Base-by-base conservation (phyloP, 306 rosid species). In the Amphicarpaea edgeworthii region DNA sequence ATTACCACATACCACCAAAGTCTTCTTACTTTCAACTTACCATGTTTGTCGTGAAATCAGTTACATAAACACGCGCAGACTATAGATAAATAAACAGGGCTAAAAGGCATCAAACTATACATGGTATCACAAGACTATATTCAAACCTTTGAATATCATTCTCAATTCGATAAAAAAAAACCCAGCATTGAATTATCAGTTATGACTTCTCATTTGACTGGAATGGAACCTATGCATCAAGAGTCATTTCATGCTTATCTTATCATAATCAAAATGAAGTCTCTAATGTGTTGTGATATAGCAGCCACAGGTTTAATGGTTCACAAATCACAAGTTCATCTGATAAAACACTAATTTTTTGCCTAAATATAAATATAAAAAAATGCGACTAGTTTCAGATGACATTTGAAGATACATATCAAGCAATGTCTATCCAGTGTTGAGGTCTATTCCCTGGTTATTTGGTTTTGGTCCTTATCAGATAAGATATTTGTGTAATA, bases 1-100 rank as follows among this genome's bases (percentile, higher is more conserved):
- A n/a, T 10, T 41, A 69, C 59, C 32, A 28, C 32, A 28, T 28
- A 28, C 32, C 32, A 28, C 32, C 47, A 54, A 55, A 55, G 16
- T 67, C 37, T 42, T 55, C 38, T 68, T 38, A 19, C 86, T 88
- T 86, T 8, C 42, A 62, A 49, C 40, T 10, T 60, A 40, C 68
- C 9, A 15, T n/a, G 12, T 37, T 47, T 55, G 19, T 63, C 42
- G 3, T 3, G n/a, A 2, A 30, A 14, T 77, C 14, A 16, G 43
- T 19, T 17, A 55, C 10, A 67, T 19, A 68, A 54, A 40, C 59
- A 54, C 26, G 30, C 17, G 34, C 10, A 34, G 21, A 21, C 62
- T 10, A 60, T 5, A 59, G 42, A 57, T 10, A n/a, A 19, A 40
- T 40, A 54, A 67, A 26, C 9, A 66, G 8, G 61, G 21, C 26